Evolutionary conservation across 2,329 filamentous ascomycete species (phyloP).

Genomic region (Pestalotiopsis fici): DNA sequence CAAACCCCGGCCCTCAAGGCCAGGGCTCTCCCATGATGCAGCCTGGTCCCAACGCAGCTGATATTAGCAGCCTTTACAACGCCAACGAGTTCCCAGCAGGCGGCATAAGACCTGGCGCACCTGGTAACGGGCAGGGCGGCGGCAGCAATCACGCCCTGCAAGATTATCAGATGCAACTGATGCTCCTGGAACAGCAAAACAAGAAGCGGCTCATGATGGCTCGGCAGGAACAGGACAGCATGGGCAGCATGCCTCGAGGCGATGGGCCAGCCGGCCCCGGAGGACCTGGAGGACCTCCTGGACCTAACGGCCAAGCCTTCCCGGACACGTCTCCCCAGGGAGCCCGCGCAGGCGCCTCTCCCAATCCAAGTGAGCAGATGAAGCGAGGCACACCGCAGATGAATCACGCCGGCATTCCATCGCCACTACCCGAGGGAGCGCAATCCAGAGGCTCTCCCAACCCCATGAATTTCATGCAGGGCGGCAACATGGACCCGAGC

Average conservation of each 20-base stretch:
- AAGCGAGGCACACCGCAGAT: constrained; percentile 77
- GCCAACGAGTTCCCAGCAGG: constrained; percentile 57
- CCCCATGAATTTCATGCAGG: constrained; percentile 64
- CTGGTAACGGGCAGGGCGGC: constrained; percentile 45
- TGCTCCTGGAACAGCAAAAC: constrained; percentile 85
- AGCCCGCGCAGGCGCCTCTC: constrained; percentile 69
- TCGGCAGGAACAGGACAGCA: constrained; percentile 74
- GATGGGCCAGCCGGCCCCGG: constrained; percentile 52
- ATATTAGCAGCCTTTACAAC: constrained; percentile 64
- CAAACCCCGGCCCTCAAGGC: constrained; percentile 68
- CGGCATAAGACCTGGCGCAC: constrained; percentile 58
- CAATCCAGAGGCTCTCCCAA: constrained; percentile 68
- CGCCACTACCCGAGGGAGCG: constrained; percentile 68
- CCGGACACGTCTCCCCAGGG: constrained; percentile 71
- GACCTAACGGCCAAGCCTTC: constrained; percentile 64
- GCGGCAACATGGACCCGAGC: constrained; percentile 62
- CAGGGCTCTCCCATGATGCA: constrained; percentile 85
- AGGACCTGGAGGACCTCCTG: constrained; percentile 43
- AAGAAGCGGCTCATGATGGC: constrained; percentile 86
- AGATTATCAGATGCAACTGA: constrained; percentile 88
- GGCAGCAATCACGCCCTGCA: constrained; percentile 79
- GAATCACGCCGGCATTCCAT: constrained; percentile 68
- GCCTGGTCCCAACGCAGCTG: constrained; percentile 66
- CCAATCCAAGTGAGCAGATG: constrained; percentile 77
- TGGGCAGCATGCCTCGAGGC: constrained; percentile 47